Base-by-base conservation (phyloP, 371 early-diverging fungal genomes). In the Mucor racemosus region DNA sequence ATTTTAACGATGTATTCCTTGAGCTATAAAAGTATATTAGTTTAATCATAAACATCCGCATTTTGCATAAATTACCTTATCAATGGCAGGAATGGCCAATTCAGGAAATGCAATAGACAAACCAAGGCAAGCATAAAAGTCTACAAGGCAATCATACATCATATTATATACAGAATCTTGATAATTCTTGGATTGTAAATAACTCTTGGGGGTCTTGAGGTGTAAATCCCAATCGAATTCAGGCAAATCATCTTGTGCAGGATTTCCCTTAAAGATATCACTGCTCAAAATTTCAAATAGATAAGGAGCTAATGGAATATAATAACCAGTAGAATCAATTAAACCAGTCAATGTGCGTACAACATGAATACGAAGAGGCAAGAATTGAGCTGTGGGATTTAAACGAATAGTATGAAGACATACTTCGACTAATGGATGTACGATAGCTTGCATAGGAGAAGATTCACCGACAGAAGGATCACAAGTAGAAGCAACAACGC, bases 71-170 rank as follows among this genome's bases (percentile, higher is more conserved):
- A 64, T 63, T 74, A 90, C 85, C 76, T 89, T 90, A 46, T 90
- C 78, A 61, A 94, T 79, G 2, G 90, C 90, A 10, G 95, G 94
- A 55, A 93, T 86, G 35, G 80, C 89, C 56, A 96, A 70, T 71
- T 97, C 97, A 10, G 97, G 97, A 88, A 96, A 98, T n/a, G 94
- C 92, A 70, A 98, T 94, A 42, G 91, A 91, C 17, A 85, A 75
- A 35, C 93, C 87, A 68, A 88, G 87, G 42, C 89, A 76, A n/a
- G 90, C 90, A 77, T 92, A 91, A 64, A 90, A 93, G 64, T 94
- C 92, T 13, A 92, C 81, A 48, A 95, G 74, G 41, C 35, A 75
- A 48, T 88, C 88, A 62, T 90, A 83, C 38, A 89, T 80, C 62
- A 89, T 85, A 65, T 95, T 91, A 42, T 86, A 86, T 39, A 92